Conservation (phyloP, 768 basidiomycete species). For the Kondoa subrosea region DNA sequence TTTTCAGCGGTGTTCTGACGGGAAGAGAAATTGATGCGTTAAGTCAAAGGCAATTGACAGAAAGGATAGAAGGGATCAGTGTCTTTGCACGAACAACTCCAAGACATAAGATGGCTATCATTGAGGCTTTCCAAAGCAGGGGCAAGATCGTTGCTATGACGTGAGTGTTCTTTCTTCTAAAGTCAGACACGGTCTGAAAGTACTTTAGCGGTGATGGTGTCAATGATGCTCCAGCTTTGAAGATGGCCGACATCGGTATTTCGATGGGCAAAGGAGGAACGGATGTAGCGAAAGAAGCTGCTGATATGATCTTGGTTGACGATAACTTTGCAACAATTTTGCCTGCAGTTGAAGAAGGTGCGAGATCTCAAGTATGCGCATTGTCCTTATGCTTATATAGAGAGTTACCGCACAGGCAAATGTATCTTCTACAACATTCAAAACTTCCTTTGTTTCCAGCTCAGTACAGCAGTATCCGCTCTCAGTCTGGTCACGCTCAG, state of each 20-base stretch:
- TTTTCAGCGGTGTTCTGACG: conserved; percentile 41
- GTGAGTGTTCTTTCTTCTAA: conserved; percentile 37
- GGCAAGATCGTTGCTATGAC: conserved; percentile 94
- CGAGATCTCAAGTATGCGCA: not conserved
- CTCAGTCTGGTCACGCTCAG: conserved; percentile 86
- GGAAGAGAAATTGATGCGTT: conserved; percentile 72
- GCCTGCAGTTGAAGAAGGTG: conserved; percentile 48
- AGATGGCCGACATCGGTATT: conserved; percentile 94
- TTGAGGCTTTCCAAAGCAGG: conserved; percentile 76
- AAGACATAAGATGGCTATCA: conserved; percentile 92
- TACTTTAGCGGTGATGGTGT: conserved; percentile 4
- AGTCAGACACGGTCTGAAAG: not conserved
- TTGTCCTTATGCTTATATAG: too few species aligned
- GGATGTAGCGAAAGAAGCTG: conserved; percentile 95
- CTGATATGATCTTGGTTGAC: conserved; percentile 89
- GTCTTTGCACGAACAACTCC: conserved; percentile 94
- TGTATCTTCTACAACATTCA: conserved; percentile 98
- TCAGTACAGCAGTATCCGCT: conserved; percentile 92
- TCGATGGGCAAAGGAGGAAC: conserved; percentile 98
- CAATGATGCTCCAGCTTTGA: conserved; percentile 89
- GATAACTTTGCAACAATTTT: conserved; percentile 92
- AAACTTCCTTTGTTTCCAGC: conserved; percentile 90
- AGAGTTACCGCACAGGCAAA: too few species aligned
- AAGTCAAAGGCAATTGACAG: conserved; percentile 60
- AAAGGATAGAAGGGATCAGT: conserved; percentile 59